Percentiles rank a stretch among this genome's conserved stretches.
Evolutionary conservation across 108 stramenopile species (phyloP).

Genomic region (Cylindrotheca fusiformis): DNA sequence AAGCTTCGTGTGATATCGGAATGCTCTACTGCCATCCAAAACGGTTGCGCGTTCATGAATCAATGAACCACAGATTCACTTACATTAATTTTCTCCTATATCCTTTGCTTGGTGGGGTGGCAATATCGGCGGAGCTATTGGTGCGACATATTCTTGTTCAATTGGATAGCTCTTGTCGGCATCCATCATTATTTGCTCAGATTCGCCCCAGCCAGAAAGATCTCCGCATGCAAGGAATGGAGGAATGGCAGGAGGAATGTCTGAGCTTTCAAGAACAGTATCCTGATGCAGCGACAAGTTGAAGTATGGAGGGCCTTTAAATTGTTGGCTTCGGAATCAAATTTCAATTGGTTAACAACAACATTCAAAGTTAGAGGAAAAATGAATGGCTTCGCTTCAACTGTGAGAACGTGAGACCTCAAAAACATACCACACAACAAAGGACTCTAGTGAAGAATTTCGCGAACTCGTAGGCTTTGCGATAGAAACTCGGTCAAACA

Average conservation of each 20-base stretch:
- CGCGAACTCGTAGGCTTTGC: conserved; percentile 89
- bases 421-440: conserved; percentile 79
- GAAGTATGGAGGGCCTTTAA: conserved; percentile 17
- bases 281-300: conserved; percentile 34
- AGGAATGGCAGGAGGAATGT: conserved; percentile 44
- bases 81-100: conserved; percentile 3
- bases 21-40: not conserved
- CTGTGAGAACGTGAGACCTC: too few species aligned
- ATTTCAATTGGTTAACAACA: not conserved
- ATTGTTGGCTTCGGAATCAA: conserved; percentile 14
- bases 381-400: too few species aligned
- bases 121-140: conserved; percentile 69
- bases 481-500: conserved; percentile 82
- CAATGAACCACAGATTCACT: not conserved
- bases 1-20: conserved; percentile 9
- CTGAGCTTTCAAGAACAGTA: conserved; percentile 16
- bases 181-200: conserved; percentile 58
- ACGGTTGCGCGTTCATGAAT: not conserved
- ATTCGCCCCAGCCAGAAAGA: conserved; percentile 41
- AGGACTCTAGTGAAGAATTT: conserved; percentile 86
- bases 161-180: conserved; percentile 82
- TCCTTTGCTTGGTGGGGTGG: conserved; percentile 63
- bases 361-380: too few species aligned
- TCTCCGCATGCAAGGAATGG: conserved; percentile 80
- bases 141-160: conserved; percentile 41